These are phyloP conservation scores for Thermothielavioides terrestris DNA, from an alignment of 495 filamentous ascomycete species.

Conservation along the genomic window DNA sequence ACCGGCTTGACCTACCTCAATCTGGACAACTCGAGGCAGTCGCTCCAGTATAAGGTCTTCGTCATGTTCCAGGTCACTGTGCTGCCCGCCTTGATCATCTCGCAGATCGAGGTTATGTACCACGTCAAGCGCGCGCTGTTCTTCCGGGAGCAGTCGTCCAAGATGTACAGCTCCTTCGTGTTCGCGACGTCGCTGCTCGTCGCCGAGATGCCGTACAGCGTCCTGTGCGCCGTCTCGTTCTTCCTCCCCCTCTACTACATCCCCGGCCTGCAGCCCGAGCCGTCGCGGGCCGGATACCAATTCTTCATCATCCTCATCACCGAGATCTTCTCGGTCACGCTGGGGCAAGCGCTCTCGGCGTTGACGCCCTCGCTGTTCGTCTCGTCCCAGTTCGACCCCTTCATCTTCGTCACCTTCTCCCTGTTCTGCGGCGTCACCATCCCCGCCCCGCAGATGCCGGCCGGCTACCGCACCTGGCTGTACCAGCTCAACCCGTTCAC, in stretches of 20 bases:
- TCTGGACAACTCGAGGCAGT: slow-evolving; percentile 57
- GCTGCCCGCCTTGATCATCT: slow-evolving; percentile 64
- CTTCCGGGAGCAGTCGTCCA: slow-evolving; percentile 69
- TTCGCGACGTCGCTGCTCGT: slow-evolving; percentile 63
- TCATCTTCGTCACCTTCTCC: slow-evolving; percentile 68
- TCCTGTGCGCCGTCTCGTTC: slow-evolving; percentile 65
- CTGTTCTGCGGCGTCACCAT: slow-evolving; percentile 81
- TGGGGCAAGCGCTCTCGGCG: slow-evolving; percentile 60
- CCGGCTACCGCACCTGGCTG: slow-evolving; percentile 72
- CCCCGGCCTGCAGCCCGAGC: slow-evolving; percentile 47
- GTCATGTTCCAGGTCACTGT: slow-evolving; percentile 77
- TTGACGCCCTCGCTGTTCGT: slow-evolving; percentile 64
- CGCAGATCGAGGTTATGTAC: slow-evolving; percentile 70
- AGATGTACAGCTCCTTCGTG: slow-evolving; percentile 67
- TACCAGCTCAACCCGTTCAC: slow-evolving; percentile 81
- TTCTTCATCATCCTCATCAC: slow-evolving; percentile 74
- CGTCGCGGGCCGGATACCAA: slow-evolving; percentile 63
- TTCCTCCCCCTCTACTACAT: slow-evolving; percentile 72
- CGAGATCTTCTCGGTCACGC: slow-evolving; percentile 65
- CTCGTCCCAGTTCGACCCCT: slow-evolving; percentile 64
- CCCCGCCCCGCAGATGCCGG: slow-evolving; percentile 62
- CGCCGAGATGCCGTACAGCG: slow-evolving; percentile 67
- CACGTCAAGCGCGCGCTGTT: slow-evolving; percentile 65
- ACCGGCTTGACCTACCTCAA: slow-evolving; percentile 66
- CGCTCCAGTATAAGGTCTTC: slow-evolving; percentile 72